A percentile compares a stretch with the other conserved stretches of the same genome.
Conservation (phyloP, 1,284 basidiomycete species). For the Hymenochaete sp. region DNA sequence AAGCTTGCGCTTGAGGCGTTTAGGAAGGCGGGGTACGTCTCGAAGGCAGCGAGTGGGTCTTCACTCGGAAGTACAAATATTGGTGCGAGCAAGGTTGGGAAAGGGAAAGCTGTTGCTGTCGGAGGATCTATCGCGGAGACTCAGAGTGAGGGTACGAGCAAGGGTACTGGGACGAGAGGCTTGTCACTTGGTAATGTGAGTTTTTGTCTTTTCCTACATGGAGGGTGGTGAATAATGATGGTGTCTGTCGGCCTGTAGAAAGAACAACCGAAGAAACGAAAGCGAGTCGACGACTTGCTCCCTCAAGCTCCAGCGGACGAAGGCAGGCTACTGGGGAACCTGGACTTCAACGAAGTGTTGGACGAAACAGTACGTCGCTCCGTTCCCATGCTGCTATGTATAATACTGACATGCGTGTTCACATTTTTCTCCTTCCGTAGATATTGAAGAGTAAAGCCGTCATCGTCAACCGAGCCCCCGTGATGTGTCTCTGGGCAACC, state of each 20-base stretch:
- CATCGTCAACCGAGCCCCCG: constrained; percentile 83
- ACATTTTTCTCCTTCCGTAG: constrained; percentile 30
- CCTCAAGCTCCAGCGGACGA: constrained; percentile 44
- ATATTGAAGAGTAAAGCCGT: constrained; percentile 49
- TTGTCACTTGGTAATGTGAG: no score
- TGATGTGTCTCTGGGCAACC: constrained; percentile 91
- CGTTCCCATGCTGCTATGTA: neutral
- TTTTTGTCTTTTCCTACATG: no score
- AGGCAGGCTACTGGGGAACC: constrained; percentile 38
- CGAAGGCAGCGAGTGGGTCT: constrained; percentile 9
- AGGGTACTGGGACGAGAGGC: neutral
- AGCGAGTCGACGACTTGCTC: constrained; percentile 44
- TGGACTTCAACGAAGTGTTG: constrained; percentile 64
- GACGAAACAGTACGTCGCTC: constrained; percentile 52
- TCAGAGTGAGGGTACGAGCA: constrained; percentile 12
- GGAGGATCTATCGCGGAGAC: neutral
- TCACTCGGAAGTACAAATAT: no score
- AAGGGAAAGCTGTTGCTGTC: constrained; percentile 20
- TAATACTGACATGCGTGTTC: neutral
- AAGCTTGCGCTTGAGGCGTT: constrained; percentile 56
- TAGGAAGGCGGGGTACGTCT: constrained; percentile 48
- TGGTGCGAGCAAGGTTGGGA: constrained; percentile 20
- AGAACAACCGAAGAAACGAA: constrained; percentile 49
- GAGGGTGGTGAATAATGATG: constrained; percentile 1
- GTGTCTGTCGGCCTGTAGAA: neutral